Evolutionary conservation across 2,329 filamentous ascomycete genomes (phyloP), one percentile per base, ranked within the genome.

Genomic region (Ascomycota sp.): DNA sequence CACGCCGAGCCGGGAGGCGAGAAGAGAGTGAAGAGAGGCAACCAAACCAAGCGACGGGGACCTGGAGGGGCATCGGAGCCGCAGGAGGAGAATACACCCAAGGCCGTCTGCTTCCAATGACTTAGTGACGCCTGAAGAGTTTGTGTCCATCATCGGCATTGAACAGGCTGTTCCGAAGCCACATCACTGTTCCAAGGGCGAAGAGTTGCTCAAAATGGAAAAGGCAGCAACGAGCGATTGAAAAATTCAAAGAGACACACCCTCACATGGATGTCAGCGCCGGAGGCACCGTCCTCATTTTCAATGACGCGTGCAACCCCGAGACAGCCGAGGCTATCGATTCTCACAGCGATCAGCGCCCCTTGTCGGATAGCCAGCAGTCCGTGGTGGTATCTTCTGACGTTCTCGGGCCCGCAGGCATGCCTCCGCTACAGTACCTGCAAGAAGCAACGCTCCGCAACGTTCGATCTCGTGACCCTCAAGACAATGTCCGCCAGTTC

Each of bases 321-420:
- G 56, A 63, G 33, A 81, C 75, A 3, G 67, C 69, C 32, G 45
- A 53, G 30, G 63, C 66, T 15, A 49, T 69, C 37, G 65, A 70
- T 38, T 62, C 52, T 44, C 69, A 60, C 33, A 53, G 69, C 34
- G 50, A 56, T 5, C 51, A 66, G 38, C 70, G 76, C 26, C 78
- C 80, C 8, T 59, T 72, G 19, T 86, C 81, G 5, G 76, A 89
- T 40, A 69, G 69, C 13, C 68, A 76, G 4, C 79, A 78, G 8
- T 94, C 85, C 2, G 64, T 93, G 8, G 75, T 92, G 30, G 86
- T 85, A 19, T 94, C 86, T 1, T 94, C 85, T 1, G 86, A 94
- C 51, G 65, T 91, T 8, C 65, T 95, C 37, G 85, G 83, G 3
- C 75, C 79, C 5, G 67, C 67, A 23, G 53, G 47, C 28, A 48